phyloP scores from a whole-genome alignment of 2,329 filamentous ascomycete species.

The Arthrobotrys megalospora region DNA sequence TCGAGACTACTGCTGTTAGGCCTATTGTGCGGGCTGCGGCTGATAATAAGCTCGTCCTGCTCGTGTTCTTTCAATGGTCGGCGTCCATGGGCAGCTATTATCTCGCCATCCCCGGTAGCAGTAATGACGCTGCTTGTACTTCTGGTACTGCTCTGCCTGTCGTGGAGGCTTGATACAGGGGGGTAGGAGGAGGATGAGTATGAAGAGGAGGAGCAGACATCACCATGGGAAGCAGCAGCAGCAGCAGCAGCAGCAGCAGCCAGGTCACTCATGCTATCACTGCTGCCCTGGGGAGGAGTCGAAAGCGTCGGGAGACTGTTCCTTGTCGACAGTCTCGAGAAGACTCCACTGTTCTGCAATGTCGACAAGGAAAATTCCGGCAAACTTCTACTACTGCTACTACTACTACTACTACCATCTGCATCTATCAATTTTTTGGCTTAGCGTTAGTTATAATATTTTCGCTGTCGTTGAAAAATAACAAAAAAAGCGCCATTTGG shows the following conservation, averaged over 20 bases:
- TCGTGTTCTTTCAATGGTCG: constrained; percentile 12
- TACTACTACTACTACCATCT: background rate
- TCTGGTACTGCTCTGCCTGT: background rate
- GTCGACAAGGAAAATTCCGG: constrained; percentile 54
- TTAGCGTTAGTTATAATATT: constrained; percentile 15
- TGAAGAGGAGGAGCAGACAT: too few species aligned
- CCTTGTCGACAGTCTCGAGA: constrained; percentile 47
- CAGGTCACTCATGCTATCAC: background rate
- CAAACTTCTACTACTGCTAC: constrained; percentile 18
- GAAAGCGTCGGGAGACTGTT: background rate
- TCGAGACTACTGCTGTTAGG: too few species aligned
- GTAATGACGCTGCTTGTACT: background rate
- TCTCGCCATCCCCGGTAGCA: background rate
- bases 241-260: background rate
- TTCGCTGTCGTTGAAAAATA: background rate
- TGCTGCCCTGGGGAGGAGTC: too few species aligned
- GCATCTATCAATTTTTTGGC: constrained; percentile 33
- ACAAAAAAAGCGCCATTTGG: background rate
- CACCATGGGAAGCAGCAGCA: too few species aligned
- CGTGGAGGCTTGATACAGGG: too few species aligned
- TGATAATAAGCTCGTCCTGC: constrained; percentile 4
- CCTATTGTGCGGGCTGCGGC: constrained; percentile 10
- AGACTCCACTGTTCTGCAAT: constrained; percentile 54
- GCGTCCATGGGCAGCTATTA: constrained; percentile 13
- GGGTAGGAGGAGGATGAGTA: too few species aligned